These are phyloP conservation scores for Arabidopsis hybrid DNA, from an alignment of 441 rosid species.

Conservation along the genomic window DNA sequence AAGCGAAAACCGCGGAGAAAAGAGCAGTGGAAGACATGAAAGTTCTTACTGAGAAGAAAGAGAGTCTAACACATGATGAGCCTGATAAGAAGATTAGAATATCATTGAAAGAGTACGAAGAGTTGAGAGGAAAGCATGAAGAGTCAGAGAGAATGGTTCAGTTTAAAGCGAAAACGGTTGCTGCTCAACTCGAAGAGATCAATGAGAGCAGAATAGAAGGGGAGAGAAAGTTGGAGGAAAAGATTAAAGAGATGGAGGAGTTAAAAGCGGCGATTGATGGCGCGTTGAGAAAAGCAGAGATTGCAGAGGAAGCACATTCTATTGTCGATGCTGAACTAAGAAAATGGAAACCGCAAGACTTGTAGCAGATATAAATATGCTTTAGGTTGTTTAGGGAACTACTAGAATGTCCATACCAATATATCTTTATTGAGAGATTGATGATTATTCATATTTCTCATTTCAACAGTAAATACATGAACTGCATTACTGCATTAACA, in stretches of 20 bases:
- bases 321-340: slow-evolving; percentile 72
- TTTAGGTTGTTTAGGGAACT: slow-evolving; percentile 35
- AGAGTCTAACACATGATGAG: slow-evolving; percentile 39
- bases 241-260: slow-evolving; percentile 62
- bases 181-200: slow-evolving; percentile 57
- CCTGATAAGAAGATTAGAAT: slow-evolving; percentile 55
- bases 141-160: slow-evolving; percentile 58
- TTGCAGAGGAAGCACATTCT: slow-evolving; percentile 69
- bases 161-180: slow-evolving; percentile 56
- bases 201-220: slow-evolving; percentile 51
- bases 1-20: slow-evolving; percentile 62
- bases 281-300: slow-evolving; percentile 73
- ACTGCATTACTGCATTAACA: slow-evolving; percentile 7
- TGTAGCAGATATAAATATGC: slow-evolving; percentile 36
- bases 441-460: slow-evolving; percentile 11
- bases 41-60: slow-evolving; percentile 46
- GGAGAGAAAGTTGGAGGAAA: slow-evolving; percentile 58
- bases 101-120: slow-evolving; percentile 57
- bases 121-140: slow-evolving; percentile 55
- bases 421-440: slow-evolving; percentile 11
- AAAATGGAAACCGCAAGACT: slow-evolving; percentile 56
- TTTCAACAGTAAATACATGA: slow-evolving; percentile 18
- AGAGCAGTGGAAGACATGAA: slow-evolving; percentile 61
- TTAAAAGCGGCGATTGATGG: slow-evolving; percentile 61
- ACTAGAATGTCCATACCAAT: slow-evolving; percentile 37